Evolutionary conservation across 441 rosid genomes (phyloP), one percentile per base, ranked within the genome.

Genomic region (Macaranga tanarius): DNA sequence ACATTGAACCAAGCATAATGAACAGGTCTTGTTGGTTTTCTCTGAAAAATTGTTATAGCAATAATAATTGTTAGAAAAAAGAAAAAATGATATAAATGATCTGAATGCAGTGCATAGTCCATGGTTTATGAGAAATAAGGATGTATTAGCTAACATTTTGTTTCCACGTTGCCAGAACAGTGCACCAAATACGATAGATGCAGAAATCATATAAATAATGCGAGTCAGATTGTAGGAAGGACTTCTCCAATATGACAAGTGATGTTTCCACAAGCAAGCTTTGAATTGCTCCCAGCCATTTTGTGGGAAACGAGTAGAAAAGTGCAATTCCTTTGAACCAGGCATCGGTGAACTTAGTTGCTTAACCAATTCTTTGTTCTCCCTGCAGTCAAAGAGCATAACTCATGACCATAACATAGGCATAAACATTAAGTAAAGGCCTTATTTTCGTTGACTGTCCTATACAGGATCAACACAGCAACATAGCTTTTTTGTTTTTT

Each of bases 161-260:
- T 79, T 73, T 62, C 88, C 93, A 70, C 75, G 81, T 75, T 88
- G 80, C 97, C 93, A 90, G 75, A 87, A 88, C 66, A 90, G 79
- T 57, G 80, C 17, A 68, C 92, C 87, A 70, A 81, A 85, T 10
- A 88, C 60, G 64, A 76, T 22, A 51, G 93, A 84, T 40, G 77
- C 74, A 22, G 61, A 62, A 0, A 59, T 38, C 45, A 78, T 78
- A 74, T 23, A 84, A 58, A 79, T 13, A 16, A 88, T 42, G 75
- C 95, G 93, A 17, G 76, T 75, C 40, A 92, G 71, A 77, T 92
- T 92, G 72, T 88, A 84, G 0, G 84, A 77, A 62, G 97, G 91
- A 80, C 83, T 87, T 84, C 95, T 84, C 95, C 95, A 92, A 62
- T 92, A 90, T 5, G 93, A 90, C 77, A 84, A 72, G 64, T 87